Evolutionary conservation across 164 flowering plant genomes (phyloP).

Genomic region (Aristolochia californica): DNA sequence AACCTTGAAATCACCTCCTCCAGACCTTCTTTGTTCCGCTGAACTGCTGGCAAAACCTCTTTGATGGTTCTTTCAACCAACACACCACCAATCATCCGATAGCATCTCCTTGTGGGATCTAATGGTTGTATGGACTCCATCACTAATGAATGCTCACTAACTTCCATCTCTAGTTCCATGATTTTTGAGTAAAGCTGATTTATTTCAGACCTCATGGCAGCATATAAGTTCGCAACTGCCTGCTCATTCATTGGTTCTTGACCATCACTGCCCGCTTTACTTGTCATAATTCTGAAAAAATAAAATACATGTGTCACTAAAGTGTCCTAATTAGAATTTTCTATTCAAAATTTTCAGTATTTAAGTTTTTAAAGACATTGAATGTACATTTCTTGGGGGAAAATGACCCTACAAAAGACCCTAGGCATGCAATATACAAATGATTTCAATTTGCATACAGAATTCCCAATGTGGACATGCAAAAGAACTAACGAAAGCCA

Average conservation of each 20-base stretch:
- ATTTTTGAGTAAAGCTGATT: conserved; percentile 81
- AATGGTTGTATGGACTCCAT: conserved; percentile 73
- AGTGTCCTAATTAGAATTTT: too few species aligned
- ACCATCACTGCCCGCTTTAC: conserved; percentile 14
- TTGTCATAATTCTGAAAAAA: conserved; percentile 5
- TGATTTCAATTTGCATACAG: too few species aligned
- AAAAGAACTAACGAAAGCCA: too few species aligned
- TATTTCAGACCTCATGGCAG: conserved; percentile 61
- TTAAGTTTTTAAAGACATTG: too few species aligned
- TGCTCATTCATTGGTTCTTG: conserved; percentile 72
- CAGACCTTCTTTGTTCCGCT: conserved; percentile 77
- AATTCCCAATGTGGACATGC: too few species aligned
- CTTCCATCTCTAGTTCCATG: conserved; percentile 92
- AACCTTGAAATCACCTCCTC: conserved; percentile 79
- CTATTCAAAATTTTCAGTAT: too few species aligned
- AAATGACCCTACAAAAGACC: too few species aligned
- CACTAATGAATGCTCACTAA: conserved; percentile 81
- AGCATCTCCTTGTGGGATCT: conserved; percentile 78
- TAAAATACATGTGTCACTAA: background rate
- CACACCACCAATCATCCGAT: conserved; percentile 93
- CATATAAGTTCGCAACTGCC: conserved; percentile 66
- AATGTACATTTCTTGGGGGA: too few species aligned
- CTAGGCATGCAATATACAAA: too few species aligned
- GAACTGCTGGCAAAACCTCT: conserved; percentile 89
- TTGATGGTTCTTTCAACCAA: conserved; percentile 87